A percentile compares a stretch with the other conserved stretches of the same genome.
Evolutionary conservation across 306 rosid species (phyloP).

Genomic region (Quercus engelmannii): DNA sequence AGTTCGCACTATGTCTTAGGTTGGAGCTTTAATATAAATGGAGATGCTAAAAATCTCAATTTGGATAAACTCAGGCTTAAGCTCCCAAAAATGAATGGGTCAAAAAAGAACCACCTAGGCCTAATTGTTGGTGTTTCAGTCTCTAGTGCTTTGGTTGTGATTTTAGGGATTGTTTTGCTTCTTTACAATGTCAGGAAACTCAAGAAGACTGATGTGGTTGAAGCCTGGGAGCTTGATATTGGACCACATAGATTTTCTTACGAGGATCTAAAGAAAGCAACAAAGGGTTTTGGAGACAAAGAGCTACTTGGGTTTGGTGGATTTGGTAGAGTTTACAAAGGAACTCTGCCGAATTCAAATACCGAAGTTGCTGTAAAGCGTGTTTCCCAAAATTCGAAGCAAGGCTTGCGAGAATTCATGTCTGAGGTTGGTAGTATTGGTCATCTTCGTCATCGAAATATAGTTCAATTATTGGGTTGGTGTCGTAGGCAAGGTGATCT

Average conservation of each 20-base stretch:
- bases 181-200: conserved; percentile 3
- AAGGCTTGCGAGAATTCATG: conserved; percentile 23
- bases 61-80: conserved; percentile 34
- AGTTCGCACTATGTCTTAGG: conserved; percentile 52
- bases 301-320: conserved; percentile 35
- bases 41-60: conserved; percentile 37
- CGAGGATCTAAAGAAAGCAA: conserved; percentile 25
- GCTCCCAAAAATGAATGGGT: conserved; percentile 18
- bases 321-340: conserved; percentile 32
- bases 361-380: conserved; percentile 31
- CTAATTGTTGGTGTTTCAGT: conserved; percentile 31
- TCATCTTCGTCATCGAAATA: conserved; percentile 24
- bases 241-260: conserved; percentile 36
- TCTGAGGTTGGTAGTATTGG: conserved; percentile 33
- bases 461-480: conserved; percentile 37
- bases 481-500: conserved; percentile 26
- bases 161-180: background rate
- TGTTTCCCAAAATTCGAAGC: conserved; percentile 23
- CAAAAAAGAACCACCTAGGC: background rate
- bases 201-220: conserved; percentile 23
- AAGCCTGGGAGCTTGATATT: conserved; percentile 30
- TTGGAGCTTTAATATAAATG: conserved; percentile 58
- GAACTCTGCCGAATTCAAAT: conserved; percentile 15
- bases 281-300: conserved; percentile 24
- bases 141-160: conserved; percentile 8